Base-by-base conservation (phyloP, 2,329 filamentous ascomycete genomes). In the Neurospora sp. region DNA sequence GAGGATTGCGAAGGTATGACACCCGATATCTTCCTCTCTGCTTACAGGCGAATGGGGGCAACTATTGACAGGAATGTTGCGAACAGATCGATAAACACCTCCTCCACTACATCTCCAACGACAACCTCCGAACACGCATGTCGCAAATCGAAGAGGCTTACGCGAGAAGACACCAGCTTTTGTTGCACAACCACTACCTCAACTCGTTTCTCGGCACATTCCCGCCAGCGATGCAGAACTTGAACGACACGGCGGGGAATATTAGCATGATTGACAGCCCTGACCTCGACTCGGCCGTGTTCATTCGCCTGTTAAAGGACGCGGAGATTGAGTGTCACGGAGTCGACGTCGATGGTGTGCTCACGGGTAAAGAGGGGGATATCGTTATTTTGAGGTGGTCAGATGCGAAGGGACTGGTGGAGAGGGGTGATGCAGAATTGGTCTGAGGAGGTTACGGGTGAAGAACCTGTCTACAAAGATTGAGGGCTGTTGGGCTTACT, bases 261-360 rank as follows among this genome's bases (percentile, higher is more conserved):
- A 90, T 95, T 70, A 93, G 88, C 81, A 99, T 99, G 96, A 88
- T 98, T 38, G 93, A 97, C 77, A 84, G 87, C 2, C 96, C 96
- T 0, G 96, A 98, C 78, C 81, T 89, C 67, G 91, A 96, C 72
- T 85, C 87, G 1, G 93, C 93, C 8, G 94, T 98, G 2, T 97
- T 99, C 79, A 89, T 93, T 52, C 85, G 95, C 72, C 85, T 92
- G 67, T 80, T 94, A 68, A 84, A 83, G 69, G 88, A 91, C 76
- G 82, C 84, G 2, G 82, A 86, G 5, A 85, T 89, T 13, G 81
- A 84, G 70, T 86, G 89, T 7, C 84, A 85, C 72, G 90, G 90
- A 13, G 89, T 89, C 9, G 89, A 91, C 73, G 83, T 80, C 73
- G 90, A 92, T 82, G 81, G 84, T 79, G 78, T 82, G 71, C 77